These are phyloP conservation scores for Cystoisospora suis DNA, from an alignment of 169 alveolate genomes.

Conservation along the genomic window DNA sequence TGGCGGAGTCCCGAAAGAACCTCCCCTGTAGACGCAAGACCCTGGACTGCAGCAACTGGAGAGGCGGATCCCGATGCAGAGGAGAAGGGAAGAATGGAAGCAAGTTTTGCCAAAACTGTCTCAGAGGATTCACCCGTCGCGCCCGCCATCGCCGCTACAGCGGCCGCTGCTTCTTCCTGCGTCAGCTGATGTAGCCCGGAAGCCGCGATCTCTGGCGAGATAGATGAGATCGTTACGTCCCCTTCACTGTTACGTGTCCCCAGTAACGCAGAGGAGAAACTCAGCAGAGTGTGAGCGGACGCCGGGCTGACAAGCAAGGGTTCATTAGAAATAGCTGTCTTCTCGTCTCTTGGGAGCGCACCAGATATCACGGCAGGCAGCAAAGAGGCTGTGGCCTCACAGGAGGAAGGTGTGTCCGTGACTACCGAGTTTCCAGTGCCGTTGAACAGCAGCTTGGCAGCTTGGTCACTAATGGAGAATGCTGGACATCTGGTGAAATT, in stretches of 20 bases:
- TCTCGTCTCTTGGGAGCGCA: background rate
- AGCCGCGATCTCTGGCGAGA: background rate
- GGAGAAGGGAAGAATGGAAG: background rate
- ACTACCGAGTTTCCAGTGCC: background rate
- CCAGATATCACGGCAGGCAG: background rate
- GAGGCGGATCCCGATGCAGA: background rate
- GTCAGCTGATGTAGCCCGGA: no score
- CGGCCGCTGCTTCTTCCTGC: background rate
- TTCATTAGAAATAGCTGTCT: background rate
- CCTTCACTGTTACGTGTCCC: background rate
- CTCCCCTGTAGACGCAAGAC: no score
- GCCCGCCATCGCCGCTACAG: background rate
- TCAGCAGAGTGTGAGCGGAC: constrained; percentile 3
- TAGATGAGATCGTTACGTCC: background rate
- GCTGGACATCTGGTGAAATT: no score
- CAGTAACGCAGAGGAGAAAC: constrained; percentile 16
- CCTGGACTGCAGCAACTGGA: background rate
- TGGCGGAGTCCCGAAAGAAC: no score
- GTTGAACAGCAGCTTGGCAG: background rate
- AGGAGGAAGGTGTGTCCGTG: background rate
- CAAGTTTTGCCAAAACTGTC: background rate
- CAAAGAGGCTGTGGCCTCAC: background rate
- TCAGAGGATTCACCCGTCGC: constrained; percentile 24
- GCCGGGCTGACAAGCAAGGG: background rate
- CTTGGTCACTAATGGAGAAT: background rate